Evolutionary conservation across 441 rosid genomes (phyloP).

Genomic region (Hura crepitans): DNA sequence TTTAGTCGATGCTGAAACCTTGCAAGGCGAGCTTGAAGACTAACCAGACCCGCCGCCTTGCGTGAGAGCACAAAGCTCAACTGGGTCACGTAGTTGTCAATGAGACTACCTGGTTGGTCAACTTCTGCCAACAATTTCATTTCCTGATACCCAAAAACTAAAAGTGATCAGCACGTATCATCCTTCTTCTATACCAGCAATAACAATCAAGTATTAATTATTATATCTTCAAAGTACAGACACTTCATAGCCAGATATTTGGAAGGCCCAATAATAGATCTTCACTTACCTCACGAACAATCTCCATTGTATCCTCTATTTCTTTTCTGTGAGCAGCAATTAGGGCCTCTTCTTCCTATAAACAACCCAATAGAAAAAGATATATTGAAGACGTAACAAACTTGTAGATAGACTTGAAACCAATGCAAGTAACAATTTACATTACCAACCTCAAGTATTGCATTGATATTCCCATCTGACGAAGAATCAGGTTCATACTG

Average conservation of each 20-base stretch:
- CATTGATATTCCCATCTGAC: slow-evolving; percentile 67
- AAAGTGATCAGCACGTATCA: not conserved
- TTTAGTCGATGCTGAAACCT: slow-evolving; percentile 95
- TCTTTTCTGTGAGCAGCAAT: slow-evolving; percentile 93
- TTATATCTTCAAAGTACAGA: not conserved
- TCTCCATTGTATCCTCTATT: slow-evolving; percentile 99
- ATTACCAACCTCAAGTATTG: slow-evolving; percentile 73
- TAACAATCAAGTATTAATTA: not conserved
- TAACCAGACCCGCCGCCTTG: slow-evolving; percentile 92
- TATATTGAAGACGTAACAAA: not conserved
- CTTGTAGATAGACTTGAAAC: not conserved
- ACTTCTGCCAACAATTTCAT: slow-evolving; percentile 95
- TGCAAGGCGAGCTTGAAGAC: slow-evolving; percentile 93
- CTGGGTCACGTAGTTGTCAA: slow-evolving; percentile 82
- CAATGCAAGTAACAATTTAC: not conserved
- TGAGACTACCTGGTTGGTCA: slow-evolving; percentile 95
- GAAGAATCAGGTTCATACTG: slow-evolving; percentile 51
- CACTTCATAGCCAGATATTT: not conserved
- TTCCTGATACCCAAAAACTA: slow-evolving; percentile 50
- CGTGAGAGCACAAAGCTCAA: slow-evolving; percentile 88
- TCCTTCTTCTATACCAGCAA: not conserved
- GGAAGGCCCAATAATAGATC: too few species aligned
- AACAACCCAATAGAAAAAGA: slow-evolving; percentile 19
- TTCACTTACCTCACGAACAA: slow-evolving; percentile 82
- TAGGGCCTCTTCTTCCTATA: slow-evolving; percentile 90